Conservation (phyloP, 2,329 filamentous ascomycete species). For the Proliferodiscus dingleyae region DNA sequence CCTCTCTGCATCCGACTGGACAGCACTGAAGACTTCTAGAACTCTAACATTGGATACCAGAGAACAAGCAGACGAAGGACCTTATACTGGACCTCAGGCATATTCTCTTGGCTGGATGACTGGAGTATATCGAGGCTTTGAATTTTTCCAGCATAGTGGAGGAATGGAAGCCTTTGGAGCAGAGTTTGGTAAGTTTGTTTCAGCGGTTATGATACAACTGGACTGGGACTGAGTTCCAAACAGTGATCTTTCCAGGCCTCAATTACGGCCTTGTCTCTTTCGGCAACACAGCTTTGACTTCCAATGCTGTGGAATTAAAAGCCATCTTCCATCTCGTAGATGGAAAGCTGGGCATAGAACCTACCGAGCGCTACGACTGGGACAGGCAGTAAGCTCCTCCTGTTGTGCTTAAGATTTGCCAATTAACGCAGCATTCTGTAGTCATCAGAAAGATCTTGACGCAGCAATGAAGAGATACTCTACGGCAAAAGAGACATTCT, state of each 20-base stretch:
- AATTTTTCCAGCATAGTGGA: slow-evolving; percentile 39
- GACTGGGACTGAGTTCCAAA: not conserved
- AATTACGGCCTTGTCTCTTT: slow-evolving; percentile 40
- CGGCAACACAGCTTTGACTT: slow-evolving; percentile 40
- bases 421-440: no score
- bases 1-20: slow-evolving; percentile 32
- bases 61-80: not conserved
- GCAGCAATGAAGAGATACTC: slow-evolving; percentile 35
- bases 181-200: slow-evolving; percentile 29
- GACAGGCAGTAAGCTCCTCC: slow-evolving; percentile 27
- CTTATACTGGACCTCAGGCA: slow-evolving; percentile 31
- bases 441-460: slow-evolving; percentile 22
- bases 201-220: not conserved
- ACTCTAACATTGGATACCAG: slow-evolving; percentile 21
- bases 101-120: slow-evolving; percentile 40
- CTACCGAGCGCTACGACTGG: slow-evolving; percentile 36
- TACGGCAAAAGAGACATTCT: not conserved
- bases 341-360: slow-evolving; percentile 34
- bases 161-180: slow-evolving; percentile 42
- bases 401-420: not conserved
- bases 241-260: slow-evolving; percentile 40
- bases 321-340: slow-evolving; percentile 39
- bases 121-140: slow-evolving; percentile 39
- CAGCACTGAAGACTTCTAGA: slow-evolving; percentile 32
- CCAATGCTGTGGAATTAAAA: slow-evolving; percentile 32